Percentiles rank a stretch among this genome's conserved stretches.
phyloP scores from a whole-genome alignment of 176 grass and related monocot species.

The Triticum aestivum region DNA sequence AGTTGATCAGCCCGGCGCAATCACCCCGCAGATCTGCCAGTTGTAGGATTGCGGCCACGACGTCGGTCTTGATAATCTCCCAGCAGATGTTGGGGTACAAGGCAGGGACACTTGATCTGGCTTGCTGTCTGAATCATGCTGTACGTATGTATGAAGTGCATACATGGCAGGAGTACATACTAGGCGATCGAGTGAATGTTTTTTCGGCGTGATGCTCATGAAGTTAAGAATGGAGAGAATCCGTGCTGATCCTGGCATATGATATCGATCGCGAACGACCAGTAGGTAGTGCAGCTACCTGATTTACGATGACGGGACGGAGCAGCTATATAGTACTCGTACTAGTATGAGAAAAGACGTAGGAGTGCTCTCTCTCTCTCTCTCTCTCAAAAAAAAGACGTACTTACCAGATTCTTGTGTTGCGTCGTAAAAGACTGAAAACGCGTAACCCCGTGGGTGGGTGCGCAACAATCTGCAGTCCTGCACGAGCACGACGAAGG shows the following conservation, averaged over 20 bases:
- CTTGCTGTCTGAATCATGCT: background rate
- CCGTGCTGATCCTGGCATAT: background rate
- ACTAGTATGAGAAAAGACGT: background rate
- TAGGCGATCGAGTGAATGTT: background rate
- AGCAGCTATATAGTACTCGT: background rate
- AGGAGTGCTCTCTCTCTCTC: too few species aligned
- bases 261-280: background rate
- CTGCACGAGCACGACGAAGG: background rate
- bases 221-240: background rate
- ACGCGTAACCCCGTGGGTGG: background rate
- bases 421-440: background rate
- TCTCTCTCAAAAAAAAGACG: too few species aligned
- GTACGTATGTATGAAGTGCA: background rate
- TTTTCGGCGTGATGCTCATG: background rate
- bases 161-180: background rate
- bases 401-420: background rate
- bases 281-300: background rate
- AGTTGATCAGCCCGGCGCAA: too few species aligned
- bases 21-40: too few species aligned
- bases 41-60: too few species aligned
- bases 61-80: too few species aligned
- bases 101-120: background rate
- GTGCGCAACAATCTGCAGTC: background rate
- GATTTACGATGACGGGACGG: background rate
- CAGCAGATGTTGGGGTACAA: background rate